A percentile compares a stretch with the other conserved stretches of the same genome.
Evolutionary conservation across 1,284 basidiomycete genomes (phyloP).

Genomic region (Sparassis latifolia): DNA sequence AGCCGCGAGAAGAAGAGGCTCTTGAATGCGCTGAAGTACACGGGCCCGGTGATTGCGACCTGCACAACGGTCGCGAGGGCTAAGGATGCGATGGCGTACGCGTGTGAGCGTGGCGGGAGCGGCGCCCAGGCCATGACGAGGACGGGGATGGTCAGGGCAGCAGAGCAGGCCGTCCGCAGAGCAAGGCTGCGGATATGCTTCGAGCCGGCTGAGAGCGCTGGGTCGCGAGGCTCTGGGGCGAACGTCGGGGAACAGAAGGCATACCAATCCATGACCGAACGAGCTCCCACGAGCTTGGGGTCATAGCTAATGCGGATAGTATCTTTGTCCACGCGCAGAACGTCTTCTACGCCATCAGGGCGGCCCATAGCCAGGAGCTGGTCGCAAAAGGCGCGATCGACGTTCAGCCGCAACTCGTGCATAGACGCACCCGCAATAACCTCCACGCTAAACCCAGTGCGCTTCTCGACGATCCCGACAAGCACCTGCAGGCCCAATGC

Average conservation of each 20-base stretch:
- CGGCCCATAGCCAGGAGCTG: slow-evolving; percentile 9
- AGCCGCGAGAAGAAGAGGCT: slow-evolving; percentile 33
- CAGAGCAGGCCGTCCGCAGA: slow-evolving; percentile 27
- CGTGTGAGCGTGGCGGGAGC: slow-evolving; percentile 25
- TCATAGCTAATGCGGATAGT: slow-evolving; percentile 17
- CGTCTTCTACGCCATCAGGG: slow-evolving; percentile 18
- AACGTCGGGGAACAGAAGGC: slow-evolving; percentile 18
- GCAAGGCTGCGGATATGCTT: slow-evolving; percentile 26
- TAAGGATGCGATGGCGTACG: slow-evolving; percentile 32
- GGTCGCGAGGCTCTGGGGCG: slow-evolving; percentile 21
- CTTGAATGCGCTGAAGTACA: slow-evolving; percentile 31
- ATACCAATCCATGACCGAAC: slow-evolving; percentile 19
- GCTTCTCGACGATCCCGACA: slow-evolving; percentile 22
- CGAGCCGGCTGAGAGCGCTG: slow-evolving; percentile 19
- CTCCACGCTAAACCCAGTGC: slow-evolving; percentile 24
- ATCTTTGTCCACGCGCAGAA: slow-evolving; percentile 13
- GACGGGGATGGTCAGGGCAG: slow-evolving; percentile 34
- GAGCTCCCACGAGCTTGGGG: slow-evolving; percentile 19
- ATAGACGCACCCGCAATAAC: slow-evolving; percentile 14
- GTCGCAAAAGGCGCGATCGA: slow-evolving; percentile 10
- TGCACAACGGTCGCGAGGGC: slow-evolving; percentile 37
- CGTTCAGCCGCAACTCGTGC: slow-evolving; percentile 15
- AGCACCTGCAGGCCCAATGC: slow-evolving; percentile 16
- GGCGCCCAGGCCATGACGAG: slow-evolving; percentile 41
- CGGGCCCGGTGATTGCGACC: slow-evolving; percentile 29